A percentile compares a stretch with the other conserved stretches of the same genome.
Conservation (phyloP, 1,139 yeast species). For the Citeromyces hawaiiensis region DNA sequence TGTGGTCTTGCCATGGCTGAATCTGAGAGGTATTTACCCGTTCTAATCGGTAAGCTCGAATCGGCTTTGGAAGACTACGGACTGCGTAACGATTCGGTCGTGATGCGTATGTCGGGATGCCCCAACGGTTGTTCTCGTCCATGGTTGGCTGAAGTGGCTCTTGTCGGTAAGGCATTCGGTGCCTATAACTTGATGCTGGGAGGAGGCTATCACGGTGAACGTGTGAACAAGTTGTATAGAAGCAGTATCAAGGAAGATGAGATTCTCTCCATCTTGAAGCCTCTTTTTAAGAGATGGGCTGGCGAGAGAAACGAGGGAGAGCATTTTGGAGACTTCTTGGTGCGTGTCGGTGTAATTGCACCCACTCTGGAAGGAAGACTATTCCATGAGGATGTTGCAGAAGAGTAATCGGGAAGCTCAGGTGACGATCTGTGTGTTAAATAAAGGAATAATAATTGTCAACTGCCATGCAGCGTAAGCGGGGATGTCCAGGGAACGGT, state of each 20-base stretch:
- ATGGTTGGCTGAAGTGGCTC: slow-evolving; percentile 93
- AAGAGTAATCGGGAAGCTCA: slow-evolving; percentile 30
- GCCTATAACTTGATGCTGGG: slow-evolving; percentile 92
- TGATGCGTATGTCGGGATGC: slow-evolving; percentile 98
- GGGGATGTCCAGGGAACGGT: too few relatives aligned
- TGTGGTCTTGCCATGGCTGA: slow-evolving; percentile 99
- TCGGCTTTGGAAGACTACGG: slow-evolving; percentile 82
- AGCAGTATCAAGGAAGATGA: slow-evolving; percentile 88
- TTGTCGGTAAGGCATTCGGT: slow-evolving; percentile 90
- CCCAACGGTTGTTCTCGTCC: slow-evolving; percentile 99
- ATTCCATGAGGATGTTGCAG: slow-evolving; percentile 91
- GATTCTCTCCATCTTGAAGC: slow-evolving; percentile 62
- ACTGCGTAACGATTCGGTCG: slow-evolving; percentile 85
- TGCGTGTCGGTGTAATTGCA: slow-evolving; percentile 75
- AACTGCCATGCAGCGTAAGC: too few relatives aligned
- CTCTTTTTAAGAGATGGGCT: slow-evolving; percentile 90
- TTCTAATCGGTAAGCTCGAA: slow-evolving; percentile 69
- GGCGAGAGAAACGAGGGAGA: slow-evolving; percentile 83
- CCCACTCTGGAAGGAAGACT: slow-evolving; percentile 85
- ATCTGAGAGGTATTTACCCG: slow-evolving; percentile 89
- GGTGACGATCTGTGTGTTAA: too few relatives aligned
- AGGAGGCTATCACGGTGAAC: slow-evolving; percentile 91
- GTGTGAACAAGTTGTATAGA: slow-evolving; percentile 82
- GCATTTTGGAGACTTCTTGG: slow-evolving; percentile 89
- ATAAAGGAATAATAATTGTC: too few relatives aligned